Percentiles rank a stretch among this genome's conserved stretches.
phyloP scores from a whole-genome alignment of 2,329 filamentous ascomycete genomes.

The Pyricularia sp. region DNA sequence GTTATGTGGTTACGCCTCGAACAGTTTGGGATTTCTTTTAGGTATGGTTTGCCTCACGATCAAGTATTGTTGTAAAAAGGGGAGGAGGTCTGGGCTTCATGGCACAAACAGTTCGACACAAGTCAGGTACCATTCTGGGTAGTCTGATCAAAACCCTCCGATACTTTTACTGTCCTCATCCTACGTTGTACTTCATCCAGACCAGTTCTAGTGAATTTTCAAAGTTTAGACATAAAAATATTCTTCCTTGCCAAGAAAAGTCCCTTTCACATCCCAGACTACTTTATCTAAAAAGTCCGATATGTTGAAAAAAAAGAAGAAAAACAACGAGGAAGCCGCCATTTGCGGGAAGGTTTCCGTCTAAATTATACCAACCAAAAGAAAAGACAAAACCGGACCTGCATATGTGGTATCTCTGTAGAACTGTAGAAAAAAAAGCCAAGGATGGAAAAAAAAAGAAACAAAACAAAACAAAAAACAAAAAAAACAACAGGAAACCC shows the following conservation, averaged over 20 bases:
- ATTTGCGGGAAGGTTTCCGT: neutral
- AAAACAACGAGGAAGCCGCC: neutral
- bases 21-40: neutral
- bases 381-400: neutral
- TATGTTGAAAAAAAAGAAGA: neutral
- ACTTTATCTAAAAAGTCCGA: neutral
- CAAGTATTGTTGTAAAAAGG: neutral
- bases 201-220: neutral
- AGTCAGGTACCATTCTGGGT: neutral
- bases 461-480: too few relatives aligned
- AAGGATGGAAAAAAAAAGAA: neutral
- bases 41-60: neutral
- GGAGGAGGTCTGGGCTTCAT: neutral
- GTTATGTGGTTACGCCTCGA: neutral
- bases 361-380: neutral
- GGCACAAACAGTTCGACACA: too few relatives aligned
- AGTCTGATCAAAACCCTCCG: neutral
- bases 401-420: neutral
- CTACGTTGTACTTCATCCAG: neutral
- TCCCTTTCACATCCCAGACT: neutral
- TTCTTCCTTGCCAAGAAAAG: neutral
- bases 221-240: neutral
- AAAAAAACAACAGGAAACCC: neutral
- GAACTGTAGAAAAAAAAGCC: neutral
- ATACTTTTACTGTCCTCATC: neutral